Evolutionary conservation across 768 basidiomycete genomes (phyloP), one percentile per base, ranked within the genome.

Genomic region (Obba rivulosa): DNA sequence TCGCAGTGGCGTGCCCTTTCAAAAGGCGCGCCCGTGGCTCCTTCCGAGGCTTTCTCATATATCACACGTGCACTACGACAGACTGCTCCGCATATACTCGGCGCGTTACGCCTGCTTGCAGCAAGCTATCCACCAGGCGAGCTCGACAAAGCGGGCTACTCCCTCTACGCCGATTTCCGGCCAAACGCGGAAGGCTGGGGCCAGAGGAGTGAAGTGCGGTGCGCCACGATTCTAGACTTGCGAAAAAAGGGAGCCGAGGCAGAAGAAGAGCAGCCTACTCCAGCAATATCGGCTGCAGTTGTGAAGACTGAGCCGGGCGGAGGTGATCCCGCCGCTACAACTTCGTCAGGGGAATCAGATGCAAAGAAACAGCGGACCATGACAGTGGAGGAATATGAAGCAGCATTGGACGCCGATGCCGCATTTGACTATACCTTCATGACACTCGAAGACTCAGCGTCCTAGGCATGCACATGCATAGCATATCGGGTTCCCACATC

Each of bases 181-280:
- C 94, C 94, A 9, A 72, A 74, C 11, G 83, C 82, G 0, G 80
- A 80, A 22, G 82, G 79, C 21, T 98, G 94, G 94, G 94, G 94
- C 4, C 79, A 85, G 62, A 76, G 79, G 48, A 87, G 83, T 3
- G 81, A 89, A 56, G 70, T 96, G 22, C 74, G 74, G 34, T 89
- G 87, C 59, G 72, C 74, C 36, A 79, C 61, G 25, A 85, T 98
- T 43, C 71, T 97, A 25, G 75, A 61, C 17, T 62, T 88, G 49
- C 68, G 81, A 49, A 62, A 59, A 44, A 40, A 39, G 16, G 39
- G 34, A 37, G 44, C 20, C 10, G 25, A 24, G n/a, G 51, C 41
- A 41, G 59, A 44, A 10, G 49, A 24, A 22, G 7, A 31, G 28
- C 28, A 31, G 28, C 28, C 28, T 31, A 31, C 13, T 31, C 28